A percentile compares a stretch with the other conserved stretches of the same genome.
These are phyloP conservation scores for Myxozyma lipomycoides DNA, from an alignment of 805 yeast species.

Conservation along the genomic window DNA sequence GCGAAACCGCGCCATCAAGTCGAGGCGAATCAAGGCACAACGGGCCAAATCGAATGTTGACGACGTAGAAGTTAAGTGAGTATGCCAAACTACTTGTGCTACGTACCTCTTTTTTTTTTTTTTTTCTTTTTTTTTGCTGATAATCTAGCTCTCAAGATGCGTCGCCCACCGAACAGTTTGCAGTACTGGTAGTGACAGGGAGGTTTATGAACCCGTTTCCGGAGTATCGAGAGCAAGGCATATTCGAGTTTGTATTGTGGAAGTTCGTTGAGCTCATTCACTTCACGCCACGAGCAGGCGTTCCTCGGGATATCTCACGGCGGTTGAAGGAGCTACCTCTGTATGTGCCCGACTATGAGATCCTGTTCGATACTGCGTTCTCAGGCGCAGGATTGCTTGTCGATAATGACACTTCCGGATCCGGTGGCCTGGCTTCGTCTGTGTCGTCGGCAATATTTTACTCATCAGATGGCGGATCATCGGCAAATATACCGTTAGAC, in stretches of 20 bases:
- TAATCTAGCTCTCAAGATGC: slow-evolving; percentile 5
- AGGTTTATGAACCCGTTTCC: slow-evolving; percentile 85
- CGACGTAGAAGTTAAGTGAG: neutral
- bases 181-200: slow-evolving; percentile 45
- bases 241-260: slow-evolving; percentile 76
- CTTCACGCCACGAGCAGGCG: slow-evolving; percentile 53
- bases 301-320: slow-evolving; percentile 47
- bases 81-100: neutral
- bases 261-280: slow-evolving; percentile 69
- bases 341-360: slow-evolving; percentile 52
- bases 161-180: slow-evolving; percentile 23
- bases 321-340: slow-evolving; percentile 59
- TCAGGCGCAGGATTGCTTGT: slow-evolving; percentile 3
- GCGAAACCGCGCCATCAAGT: slow-evolving; percentile 12
- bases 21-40: slow-evolving; percentile 14
- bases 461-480: slow-evolving; percentile 26
- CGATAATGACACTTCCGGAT: neutral
- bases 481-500: slow-evolving; percentile 20
- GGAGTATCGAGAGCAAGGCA: slow-evolving; percentile 85
- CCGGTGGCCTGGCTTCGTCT: slow-evolving; percentile 12
- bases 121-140: neutral
- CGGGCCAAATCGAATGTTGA: slow-evolving; percentile 12
- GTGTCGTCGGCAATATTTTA: slow-evolving; percentile 22
- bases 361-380: slow-evolving; percentile 35
- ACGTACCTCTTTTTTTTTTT: neutral